These are phyloP conservation scores for Mallotus japonicus DNA, from an alignment of 441 rosid species.

Conservation along the genomic window DNA sequence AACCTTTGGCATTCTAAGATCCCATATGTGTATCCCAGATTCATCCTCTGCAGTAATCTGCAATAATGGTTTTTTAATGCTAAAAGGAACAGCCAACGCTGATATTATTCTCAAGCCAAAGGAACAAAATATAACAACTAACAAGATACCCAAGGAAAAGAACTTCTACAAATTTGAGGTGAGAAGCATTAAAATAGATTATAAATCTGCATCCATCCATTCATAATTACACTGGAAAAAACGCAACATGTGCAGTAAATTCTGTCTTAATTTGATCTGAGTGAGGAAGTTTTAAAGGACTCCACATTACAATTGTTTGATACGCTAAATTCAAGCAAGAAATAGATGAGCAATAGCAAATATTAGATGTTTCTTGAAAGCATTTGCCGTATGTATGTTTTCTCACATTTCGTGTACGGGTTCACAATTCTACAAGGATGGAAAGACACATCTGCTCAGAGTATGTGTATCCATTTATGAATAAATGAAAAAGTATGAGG, in stretches of 20 bases:
- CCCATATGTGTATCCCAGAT: conserved; percentile 88
- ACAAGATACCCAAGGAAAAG: neutral
- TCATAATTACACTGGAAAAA: no score
- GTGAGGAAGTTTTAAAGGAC: neutral
- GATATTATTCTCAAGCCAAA: neutral
- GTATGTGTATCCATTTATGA: no score
- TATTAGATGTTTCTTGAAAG: neutral
- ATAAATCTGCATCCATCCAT: no score
- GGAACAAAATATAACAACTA: conserved; percentile 3
- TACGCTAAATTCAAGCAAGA: neutral
- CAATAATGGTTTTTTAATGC: conserved; percentile 13
- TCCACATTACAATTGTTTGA: neutral
- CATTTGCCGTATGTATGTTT: neutral
- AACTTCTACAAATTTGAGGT: no score
- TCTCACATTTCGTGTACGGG: no score
- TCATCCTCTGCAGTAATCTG: conserved; percentile 91
- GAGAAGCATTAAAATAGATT: no score
- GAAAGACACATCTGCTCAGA: neutral
- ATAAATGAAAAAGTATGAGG: neutral
- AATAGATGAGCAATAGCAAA: neutral
- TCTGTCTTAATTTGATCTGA: conserved; percentile 3
- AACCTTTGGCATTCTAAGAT: conserved; percentile 70
- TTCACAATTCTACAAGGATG: neutral
- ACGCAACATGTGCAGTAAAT: no score
- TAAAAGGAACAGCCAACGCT: conserved; percentile 1